Percentiles rank a stretch among this genome's conserved stretches.
These are phyloP conservation scores for Xylaria flabelliformis DNA, from an alignment of 495 filamentous ascomycete species.

Conservation along the genomic window DNA sequence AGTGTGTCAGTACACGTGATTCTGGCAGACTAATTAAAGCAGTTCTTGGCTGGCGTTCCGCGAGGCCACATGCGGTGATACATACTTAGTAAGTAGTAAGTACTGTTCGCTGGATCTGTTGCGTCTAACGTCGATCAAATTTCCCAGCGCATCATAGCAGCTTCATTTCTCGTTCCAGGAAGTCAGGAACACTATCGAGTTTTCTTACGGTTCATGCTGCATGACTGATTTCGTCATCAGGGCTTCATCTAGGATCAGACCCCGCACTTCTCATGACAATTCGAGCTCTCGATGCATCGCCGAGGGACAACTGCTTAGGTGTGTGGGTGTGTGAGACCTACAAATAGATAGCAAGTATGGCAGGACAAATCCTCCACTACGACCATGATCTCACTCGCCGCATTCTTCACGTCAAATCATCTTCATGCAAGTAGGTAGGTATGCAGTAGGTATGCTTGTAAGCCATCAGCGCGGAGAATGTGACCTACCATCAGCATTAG, in stretches of 20 bases:
- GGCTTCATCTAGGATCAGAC: slow-evolving; percentile 13
- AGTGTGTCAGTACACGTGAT: not conserved
- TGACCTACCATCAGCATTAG: slow-evolving; percentile 11
- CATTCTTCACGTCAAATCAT: slow-evolving; percentile 12
- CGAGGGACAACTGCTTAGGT: not conserved
- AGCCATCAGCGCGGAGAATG: slow-evolving; percentile 8
- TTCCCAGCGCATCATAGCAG: not conserved
- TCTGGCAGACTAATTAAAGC: not conserved
- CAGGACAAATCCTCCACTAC: slow-evolving; percentile 9
- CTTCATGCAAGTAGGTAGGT: not conserved
- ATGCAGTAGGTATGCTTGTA: not conserved
- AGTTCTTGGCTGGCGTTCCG: slow-evolving; percentile 1
- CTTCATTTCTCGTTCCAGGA: not conserved
- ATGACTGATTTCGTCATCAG: slow-evolving; percentile 7
- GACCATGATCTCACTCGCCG: slow-evolving; percentile 18
- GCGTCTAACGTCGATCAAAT: not conserved
- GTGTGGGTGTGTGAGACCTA: not conserved
- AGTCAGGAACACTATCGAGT: not conserved
- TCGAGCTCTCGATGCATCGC: not conserved
- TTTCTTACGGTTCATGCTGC: not conserved
- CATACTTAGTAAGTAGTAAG: no score
- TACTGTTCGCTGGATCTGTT: not conserved
- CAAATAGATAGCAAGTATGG: not conserved
- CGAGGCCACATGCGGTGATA: not conserved
- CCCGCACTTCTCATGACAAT: slow-evolving; percentile 6